Evolutionary conservation across 768 basidiomycete genomes (phyloP), one percentile per base, ranked within the genome.

Genomic region (Leccinellum albellum): DNA sequence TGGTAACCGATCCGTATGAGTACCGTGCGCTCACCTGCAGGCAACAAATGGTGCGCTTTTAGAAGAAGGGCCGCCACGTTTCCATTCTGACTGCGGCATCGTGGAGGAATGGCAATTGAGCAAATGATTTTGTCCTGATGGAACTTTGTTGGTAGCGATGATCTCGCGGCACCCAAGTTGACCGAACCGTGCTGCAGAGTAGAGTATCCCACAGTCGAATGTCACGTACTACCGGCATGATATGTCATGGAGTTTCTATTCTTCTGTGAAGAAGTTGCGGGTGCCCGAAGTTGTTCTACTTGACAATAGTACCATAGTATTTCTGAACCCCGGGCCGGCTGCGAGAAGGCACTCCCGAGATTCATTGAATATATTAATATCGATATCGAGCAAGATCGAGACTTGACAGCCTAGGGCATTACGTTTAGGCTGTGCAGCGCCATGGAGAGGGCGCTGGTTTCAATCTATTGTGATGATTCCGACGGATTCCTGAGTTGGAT

Each of bases 351-450:
- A 42, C 40, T 10, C 29, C 33, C 21, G 8, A 26, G 45, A 40
- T 31, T 26, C 56, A 47, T 14, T 8, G 1, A 46, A 42, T n/a
- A 13, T 42, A 10, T 9, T 8, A 17, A 40, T 40, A 40, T 40
- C 37, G 20, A 42, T 42, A 20, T 56, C 54, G 54, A 37, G n/a
- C 21, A 15, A 20, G 61, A 58, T 63, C 56, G 44, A 40, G 54
- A 40, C 31, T 32, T n/a, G 49, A 54, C 46, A 51, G 15, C 29
- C 21, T 50, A 51, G 23, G 7, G 44, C 4, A 15, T 24, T 23
- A 24, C 12, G 21, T 51, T 51, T 32, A 15, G 28, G 53, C 53
- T 51, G 48, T 53, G 52, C 51, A 26, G n/a, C 20, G 20, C 40
- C 40, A 37, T 37, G 37, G 37, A 42, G 40, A 42, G 10, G 40